Evolutionary conservation across 2,329 filamentous ascomycete species (phyloP).

Genomic region (Hypocrella siamensis): DNA sequence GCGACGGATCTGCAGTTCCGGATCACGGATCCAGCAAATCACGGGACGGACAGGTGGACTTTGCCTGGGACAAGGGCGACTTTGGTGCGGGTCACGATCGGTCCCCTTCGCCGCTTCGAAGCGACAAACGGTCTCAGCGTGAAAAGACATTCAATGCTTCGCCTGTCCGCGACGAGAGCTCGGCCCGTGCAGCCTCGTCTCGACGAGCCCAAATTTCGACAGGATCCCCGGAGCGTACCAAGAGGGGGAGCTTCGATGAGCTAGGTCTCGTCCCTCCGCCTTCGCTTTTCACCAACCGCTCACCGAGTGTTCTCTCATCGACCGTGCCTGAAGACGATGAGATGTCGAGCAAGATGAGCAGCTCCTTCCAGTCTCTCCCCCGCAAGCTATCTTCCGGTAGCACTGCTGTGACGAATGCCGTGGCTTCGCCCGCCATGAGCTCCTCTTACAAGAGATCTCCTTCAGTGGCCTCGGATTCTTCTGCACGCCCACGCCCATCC

Average conservation of each 20-base stretch:
- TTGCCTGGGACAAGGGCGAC: constrained; percentile 21
- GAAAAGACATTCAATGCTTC: constrained; percentile 14
- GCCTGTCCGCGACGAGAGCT: constrained; percentile 16
- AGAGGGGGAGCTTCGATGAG: constrained; percentile 33
- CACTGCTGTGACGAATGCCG: constrained; percentile 25
- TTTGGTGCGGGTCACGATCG: constrained; percentile 39
- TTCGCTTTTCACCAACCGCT: constrained; percentile 31
- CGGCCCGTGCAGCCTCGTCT: constrained; percentile 19
- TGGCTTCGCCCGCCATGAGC: constrained; percentile 41
- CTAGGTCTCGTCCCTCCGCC: constrained; percentile 34
- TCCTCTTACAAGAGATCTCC: constrained; percentile 58
- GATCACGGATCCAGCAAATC: constrained; percentile 22
- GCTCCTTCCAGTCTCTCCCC: constrained; percentile 46
- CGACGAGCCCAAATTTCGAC: constrained; percentile 14
- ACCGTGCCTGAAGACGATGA: constrained; percentile 59
- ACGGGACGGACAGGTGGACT: constrained; percentile 23
- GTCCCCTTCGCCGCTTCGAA: constrained; percentile 38
- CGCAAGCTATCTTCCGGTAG: constrained; percentile 67
- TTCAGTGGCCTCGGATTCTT: constrained; percentile 71
- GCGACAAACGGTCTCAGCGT: constrained; percentile 15
- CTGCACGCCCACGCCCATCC: constrained; percentile 53
- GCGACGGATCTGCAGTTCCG: constrained; percentile 28
- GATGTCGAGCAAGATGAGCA: constrained; percentile 33
- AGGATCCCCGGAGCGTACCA: constrained; percentile 28
- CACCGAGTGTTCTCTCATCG: constrained; percentile 48